Percentiles rank a stretch among this genome's conserved stretches.
phyloP scores from a whole-genome alignment of 1,284 basidiomycete genomes.

The Phellinidium pouzarii region DNA sequence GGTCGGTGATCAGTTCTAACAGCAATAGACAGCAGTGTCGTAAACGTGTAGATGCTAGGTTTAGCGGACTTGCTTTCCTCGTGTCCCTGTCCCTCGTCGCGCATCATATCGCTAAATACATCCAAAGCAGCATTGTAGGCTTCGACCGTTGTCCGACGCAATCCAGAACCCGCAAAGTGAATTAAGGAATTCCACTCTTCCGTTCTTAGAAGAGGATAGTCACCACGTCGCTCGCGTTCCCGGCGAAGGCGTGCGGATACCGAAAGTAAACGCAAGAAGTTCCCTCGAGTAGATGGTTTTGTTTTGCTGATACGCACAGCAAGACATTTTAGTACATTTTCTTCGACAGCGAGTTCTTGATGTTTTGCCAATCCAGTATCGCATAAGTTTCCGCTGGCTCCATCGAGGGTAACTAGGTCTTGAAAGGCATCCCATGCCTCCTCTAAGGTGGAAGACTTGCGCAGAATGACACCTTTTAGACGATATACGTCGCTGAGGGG shows the following conservation, averaged over 20 bases:
- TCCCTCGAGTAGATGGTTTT: constrained; percentile 47
- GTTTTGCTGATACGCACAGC: constrained; percentile 40
- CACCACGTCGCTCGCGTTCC: constrained; percentile 33
- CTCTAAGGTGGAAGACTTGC: constrained; percentile 11
- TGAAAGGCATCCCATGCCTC: constrained; percentile 60
- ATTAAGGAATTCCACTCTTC: constrained; percentile 74
- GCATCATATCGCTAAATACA: constrained; percentile 52
- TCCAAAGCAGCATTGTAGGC: constrained; percentile 57
- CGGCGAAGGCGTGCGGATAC: constrained; percentile 50
- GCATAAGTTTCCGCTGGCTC: background rate
- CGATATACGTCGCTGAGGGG: background rate
- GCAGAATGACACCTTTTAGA: constrained; percentile 3
- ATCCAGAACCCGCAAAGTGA: constrained; percentile 59
- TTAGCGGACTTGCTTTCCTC: constrained; percentile 12
- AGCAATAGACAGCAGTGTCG: constrained; percentile 59
- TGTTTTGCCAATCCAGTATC: background rate
- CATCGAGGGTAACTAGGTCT: constrained; percentile 32
- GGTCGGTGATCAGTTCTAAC: constrained; percentile 39
- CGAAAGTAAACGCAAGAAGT: constrained; percentile 57
- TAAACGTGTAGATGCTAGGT: constrained; percentile 64
- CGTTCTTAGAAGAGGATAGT: constrained; percentile 31
- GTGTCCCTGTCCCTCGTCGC: constrained; percentile 18
- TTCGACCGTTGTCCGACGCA: constrained; percentile 45
- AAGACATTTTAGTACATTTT: constrained; percentile 35
- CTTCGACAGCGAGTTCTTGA: background rate